phyloP scores from a whole-genome alignment of 1,139 yeast genomes.

The Geotrichum cucujoidarum region DNA sequence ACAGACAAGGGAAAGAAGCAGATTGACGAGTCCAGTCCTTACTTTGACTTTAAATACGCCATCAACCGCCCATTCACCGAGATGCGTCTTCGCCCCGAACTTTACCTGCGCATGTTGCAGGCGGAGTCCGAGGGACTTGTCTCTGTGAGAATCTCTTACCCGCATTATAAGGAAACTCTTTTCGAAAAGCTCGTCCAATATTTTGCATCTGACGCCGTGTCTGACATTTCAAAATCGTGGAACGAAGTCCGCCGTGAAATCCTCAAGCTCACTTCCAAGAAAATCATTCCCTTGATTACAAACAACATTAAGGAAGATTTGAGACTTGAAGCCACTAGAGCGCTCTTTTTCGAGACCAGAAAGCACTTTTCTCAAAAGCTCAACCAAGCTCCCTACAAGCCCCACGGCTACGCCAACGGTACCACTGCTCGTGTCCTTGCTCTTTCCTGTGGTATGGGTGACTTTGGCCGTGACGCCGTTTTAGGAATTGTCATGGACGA shows the following conservation, averaged over 20 bases:
- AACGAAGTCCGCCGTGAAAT: conserved; percentile 67
- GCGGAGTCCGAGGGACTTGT: conserved; percentile 71
- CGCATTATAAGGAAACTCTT: conserved; percentile 42
- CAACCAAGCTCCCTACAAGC: conserved; percentile 91
- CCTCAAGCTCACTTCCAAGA: conserved; percentile 61
- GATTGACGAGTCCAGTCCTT: conserved; percentile 76
- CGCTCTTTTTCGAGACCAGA: conserved; percentile 66
- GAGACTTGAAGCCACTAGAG: conserved; percentile 69
- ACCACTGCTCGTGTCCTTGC: conserved; percentile 81
- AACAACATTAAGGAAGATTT: conserved; percentile 80
- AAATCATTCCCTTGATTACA: conserved; percentile 62
- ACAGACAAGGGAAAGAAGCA: conserved; percentile 85
- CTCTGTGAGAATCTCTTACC: conserved; percentile 42
- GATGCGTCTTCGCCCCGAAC: conserved; percentile 68
- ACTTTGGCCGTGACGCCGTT: conserved; percentile 74
- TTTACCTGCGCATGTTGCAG: conserved; percentile 80
- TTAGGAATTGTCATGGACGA: conserved; percentile 77
- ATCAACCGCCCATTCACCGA: conserved; percentile 72
- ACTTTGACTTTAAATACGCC: conserved; percentile 88
- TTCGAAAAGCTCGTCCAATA: conserved; percentile 51
- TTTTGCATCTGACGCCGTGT: conserved; percentile 75
- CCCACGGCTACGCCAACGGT: conserved; percentile 70
- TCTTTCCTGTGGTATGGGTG: conserved; percentile 81
- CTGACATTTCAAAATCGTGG: conserved; percentile 80
- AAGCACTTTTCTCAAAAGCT: conserved; percentile 61